phyloP scores from a whole-genome alignment of 305 asterid species.

The Plantago coronopus region DNA sequence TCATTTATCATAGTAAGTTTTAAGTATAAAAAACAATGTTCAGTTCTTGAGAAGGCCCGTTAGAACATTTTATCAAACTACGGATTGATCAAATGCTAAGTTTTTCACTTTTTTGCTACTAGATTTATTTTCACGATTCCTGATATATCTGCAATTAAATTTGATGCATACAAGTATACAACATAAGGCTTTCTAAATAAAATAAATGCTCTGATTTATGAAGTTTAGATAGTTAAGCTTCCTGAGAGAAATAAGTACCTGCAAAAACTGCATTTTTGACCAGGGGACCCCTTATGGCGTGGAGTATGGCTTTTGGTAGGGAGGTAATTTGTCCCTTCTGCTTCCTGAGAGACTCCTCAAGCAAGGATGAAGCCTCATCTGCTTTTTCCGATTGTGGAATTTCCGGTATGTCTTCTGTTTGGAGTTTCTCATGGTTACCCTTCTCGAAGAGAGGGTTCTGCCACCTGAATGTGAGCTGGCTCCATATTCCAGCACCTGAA shows the following conservation, averaged over 20 bases:
- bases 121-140: no score
- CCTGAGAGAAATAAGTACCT: constrained; percentile 40
- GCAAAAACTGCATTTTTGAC: constrained; percentile 67
- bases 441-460: constrained; percentile 62
- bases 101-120: no score
- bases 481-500: constrained; percentile 70
- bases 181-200: not conserved
- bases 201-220: not conserved
- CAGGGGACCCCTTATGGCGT: constrained; percentile 43
- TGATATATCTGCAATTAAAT: no score
- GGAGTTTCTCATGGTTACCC: constrained; percentile 51
- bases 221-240: constrained; percentile 1
- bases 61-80: no score
- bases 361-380: constrained; percentile 52
- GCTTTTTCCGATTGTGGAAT: constrained; percentile 60
- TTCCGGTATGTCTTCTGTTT: constrained; percentile 46
- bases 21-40: no score
- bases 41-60: no score
- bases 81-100: no score
- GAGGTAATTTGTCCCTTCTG: constrained; percentile 38
- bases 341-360: constrained; percentile 52
- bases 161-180: not conserved
- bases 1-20: not conserved
- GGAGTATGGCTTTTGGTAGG: constrained; percentile 49
- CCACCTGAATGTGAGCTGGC: constrained; percentile 63